Evolutionary conservation across 345 rosid genomes (phyloP).

Genomic region (Noccaea bulbosa): DNA sequence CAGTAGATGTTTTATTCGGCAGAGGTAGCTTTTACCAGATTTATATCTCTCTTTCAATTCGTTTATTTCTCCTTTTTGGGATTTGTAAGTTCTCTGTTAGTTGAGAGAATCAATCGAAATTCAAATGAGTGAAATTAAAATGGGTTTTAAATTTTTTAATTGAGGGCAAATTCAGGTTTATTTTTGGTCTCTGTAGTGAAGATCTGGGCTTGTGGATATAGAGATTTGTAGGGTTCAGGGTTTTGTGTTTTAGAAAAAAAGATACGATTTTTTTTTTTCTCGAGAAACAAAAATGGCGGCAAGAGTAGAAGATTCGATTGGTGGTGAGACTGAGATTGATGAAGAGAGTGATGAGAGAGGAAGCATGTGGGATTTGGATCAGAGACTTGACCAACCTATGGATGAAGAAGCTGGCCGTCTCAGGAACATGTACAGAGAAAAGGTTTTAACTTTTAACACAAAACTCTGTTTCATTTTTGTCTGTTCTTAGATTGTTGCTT

Average conservation of each 20-base stretch:
- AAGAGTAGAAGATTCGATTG: conserved; percentile 53
- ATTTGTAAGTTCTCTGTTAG: conserved; percentile 21
- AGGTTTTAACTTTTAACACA: conserved; percentile 49
- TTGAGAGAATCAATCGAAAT: background rate
- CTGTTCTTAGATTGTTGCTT: background rate
- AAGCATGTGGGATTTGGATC: conserved; percentile 91
- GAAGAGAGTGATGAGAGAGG: conserved; percentile 63
- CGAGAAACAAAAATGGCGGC: conserved; percentile 47
- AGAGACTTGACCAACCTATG: conserved; percentile 91
- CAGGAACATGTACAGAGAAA: conserved; percentile 75
- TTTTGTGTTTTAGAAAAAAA: conserved; percentile 25
- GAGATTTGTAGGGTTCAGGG: conserved; percentile 27
- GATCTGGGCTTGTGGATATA: conserved; percentile 14
- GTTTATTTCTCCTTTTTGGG: conserved; percentile 10
- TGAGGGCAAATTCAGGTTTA: background rate
- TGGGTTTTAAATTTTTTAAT: background rate
- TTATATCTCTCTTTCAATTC: background rate
- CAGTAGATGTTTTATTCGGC: background rate
- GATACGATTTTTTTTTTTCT: conserved; percentile 7
- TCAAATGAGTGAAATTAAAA: conserved; percentile 10
- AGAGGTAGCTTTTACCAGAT: background rate
- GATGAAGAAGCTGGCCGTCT: conserved; percentile 95
- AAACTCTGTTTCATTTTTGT: background rate
- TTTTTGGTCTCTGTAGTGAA: background rate
- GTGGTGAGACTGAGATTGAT: conserved; percentile 56